Evolutionary conservation across 2,329 filamentous ascomycete species (phyloP), one percentile per base, ranked within the genome.

Genomic region (Bipolaris victoriae): DNA sequence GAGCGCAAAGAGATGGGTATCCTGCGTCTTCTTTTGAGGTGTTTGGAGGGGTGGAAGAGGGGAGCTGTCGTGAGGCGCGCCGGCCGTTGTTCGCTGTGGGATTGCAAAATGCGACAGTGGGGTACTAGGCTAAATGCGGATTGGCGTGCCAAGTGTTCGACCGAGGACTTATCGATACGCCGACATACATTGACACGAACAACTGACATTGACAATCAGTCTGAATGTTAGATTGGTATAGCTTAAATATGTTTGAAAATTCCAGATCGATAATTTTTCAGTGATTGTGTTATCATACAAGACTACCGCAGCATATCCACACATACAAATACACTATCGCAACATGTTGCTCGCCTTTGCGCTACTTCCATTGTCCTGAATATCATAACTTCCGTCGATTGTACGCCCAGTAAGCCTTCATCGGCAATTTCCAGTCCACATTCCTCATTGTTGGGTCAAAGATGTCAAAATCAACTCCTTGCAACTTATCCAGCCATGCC

Each of bases 1-100:
- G 73, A 81, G 82, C 89, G 89, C 89, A 92, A 92, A 92, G 89
- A 92, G 80, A 84, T 95, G 81, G 83, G 83, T 90, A 95, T 95
- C 91, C 91, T 95, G 89, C 91, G 91, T 86, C 59, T 61, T 66
- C 59, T 59, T 67, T 67, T 67, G 62, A 58, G 41, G 48, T 57
- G 54, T 39, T 31, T 16, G 16, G 37, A 24, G 18, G 47, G 35
- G 36, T 16, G 36, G 10, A 31, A 44, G 22, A 16, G 37, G 43
- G 40, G 22, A 29, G 36, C 16, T 35, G 41, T 52, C 45, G 33
- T 53, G 44, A 40, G 31, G 39, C 43, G 11, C 31, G 55, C 37
- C 10, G 29, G 50, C 18, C 31, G 20, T 43, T 37, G 43, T 47
- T 52, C n/a, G 50, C 45, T 37, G 49, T 31, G 31, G n/a, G 26